Percentiles rank a stretch among this genome's conserved stretches.
These are phyloP conservation scores for Dothidotthia symphoricarpi DNA, from an alignment of 2,329 filamentous ascomycete genomes.

Conservation along the genomic window DNA sequence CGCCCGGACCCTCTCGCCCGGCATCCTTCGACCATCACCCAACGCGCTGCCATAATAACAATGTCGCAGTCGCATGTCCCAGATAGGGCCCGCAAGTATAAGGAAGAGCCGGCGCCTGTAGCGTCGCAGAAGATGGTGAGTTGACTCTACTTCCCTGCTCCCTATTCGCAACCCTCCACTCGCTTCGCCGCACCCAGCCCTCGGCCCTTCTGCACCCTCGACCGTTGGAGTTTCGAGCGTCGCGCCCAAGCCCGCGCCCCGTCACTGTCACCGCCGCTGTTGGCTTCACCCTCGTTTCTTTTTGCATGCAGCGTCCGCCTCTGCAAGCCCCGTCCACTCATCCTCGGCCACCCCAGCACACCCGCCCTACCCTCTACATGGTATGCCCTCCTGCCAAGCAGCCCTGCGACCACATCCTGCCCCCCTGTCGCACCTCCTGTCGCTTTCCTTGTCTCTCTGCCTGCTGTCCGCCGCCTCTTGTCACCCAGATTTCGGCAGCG, in stretches of 20 bases:
- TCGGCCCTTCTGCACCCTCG: conserved; percentile 20
- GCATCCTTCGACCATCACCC: conserved; percentile 34
- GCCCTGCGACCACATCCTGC: conserved; percentile 32
- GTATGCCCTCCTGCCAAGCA: conserved; percentile 44
- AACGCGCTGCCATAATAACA: conserved; percentile 42
- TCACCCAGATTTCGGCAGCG: conserved; percentile 30
- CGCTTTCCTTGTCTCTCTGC: conserved; percentile 23
- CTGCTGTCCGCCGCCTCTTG: conserved; percentile 30
- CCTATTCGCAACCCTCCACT: conserved; percentile 19
- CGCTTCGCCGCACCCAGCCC: conserved; percentile 20
- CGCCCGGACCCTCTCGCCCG: conserved; percentile 35
- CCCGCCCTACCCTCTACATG: conserved; percentile 42
- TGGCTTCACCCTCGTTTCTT: conserved; percentile 36
- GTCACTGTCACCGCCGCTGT: conserved; percentile 26
- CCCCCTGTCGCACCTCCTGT: conserved; percentile 31
- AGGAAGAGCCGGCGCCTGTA: conserved; percentile 47
- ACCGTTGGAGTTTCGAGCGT: conserved; percentile 33
- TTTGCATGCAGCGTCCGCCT: conserved; percentile 42
- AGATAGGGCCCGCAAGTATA: conserved; percentile 46
- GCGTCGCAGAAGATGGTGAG: conserved; percentile 46
- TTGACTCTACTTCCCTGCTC: conserved; percentile 41
- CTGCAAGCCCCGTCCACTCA: conserved; percentile 41
- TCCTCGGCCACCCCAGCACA: conserved; percentile 33
- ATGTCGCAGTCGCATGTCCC: conserved; percentile 42
- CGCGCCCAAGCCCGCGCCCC: conserved; percentile 21